Conservation (phyloP, 768 basidiomycete species). For the Strobilomyces confusus region DNA sequence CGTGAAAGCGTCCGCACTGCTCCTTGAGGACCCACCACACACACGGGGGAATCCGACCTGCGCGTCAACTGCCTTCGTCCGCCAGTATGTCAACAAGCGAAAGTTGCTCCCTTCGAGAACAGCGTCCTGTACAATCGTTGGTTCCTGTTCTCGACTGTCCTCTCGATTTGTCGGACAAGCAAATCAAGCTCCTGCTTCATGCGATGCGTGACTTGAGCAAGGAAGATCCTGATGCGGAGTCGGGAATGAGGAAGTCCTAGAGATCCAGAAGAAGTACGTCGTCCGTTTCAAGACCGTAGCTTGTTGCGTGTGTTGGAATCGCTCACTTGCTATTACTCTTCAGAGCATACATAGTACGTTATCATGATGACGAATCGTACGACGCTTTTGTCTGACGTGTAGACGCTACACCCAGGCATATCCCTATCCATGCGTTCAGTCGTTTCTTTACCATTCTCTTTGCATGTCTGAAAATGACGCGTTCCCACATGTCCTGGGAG, state of each 20-base stretch:
- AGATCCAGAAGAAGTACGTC: background rate
- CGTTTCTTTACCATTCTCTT: background rate
- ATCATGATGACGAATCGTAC: background rate
- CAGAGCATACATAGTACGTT: background rate
- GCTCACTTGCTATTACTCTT: no score
- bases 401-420: background rate
- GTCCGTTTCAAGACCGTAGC: background rate
- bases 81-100: background rate
- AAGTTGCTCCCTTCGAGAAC: slow-evolving; percentile 4
- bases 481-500: background rate
- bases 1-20: no score
- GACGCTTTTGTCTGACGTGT: background rate
- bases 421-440: background rate
- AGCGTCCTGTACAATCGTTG: background rate
- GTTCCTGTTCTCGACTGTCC: background rate
- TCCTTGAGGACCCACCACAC: no score
- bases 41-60: no score
- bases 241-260: background rate
- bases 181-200: background rate
- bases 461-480: background rate
- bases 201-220: background rate
- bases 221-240: background rate
- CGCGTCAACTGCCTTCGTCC: no score
- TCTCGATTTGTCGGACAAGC: background rate
- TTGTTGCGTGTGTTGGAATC: background rate